These are phyloP conservation scores for Prunella vulgaris DNA, from an alignment of 257 asterid species.

Conservation along the genomic window DNA sequence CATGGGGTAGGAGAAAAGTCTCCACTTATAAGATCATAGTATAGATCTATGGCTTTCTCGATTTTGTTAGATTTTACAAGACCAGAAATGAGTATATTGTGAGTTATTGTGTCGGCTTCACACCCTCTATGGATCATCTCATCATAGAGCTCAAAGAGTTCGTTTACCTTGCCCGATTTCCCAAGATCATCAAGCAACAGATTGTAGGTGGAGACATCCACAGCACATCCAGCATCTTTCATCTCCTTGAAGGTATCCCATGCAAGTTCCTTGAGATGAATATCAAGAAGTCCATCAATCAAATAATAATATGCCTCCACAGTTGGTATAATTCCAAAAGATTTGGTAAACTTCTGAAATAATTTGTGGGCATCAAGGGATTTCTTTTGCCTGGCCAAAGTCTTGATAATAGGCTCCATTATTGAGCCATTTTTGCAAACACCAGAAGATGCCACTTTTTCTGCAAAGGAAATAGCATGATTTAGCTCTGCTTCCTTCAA, in stretches of 20 bases:
- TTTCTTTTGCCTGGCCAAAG: slow-evolving; percentile 68
- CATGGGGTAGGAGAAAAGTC: slow-evolving; percentile 91
- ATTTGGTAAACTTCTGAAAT: slow-evolving; percentile 47
- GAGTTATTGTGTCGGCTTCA: slow-evolving; percentile 61
- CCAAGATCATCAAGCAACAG: slow-evolving; percentile 82
- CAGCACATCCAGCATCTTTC: slow-evolving; percentile 58
- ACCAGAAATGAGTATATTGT: slow-evolving; percentile 78
- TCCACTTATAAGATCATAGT: slow-evolving; percentile 67
- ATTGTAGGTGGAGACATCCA: slow-evolving; percentile 69
- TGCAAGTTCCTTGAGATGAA: slow-evolving; percentile 55
- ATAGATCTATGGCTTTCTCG: slow-evolving; percentile 66
- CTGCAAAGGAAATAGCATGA: slow-evolving; percentile 55
- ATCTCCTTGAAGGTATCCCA: slow-evolving; percentile 64
- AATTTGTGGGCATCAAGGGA: slow-evolving; percentile 58
- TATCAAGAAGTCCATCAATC: slow-evolving; percentile 71
- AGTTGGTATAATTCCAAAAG: slow-evolving; percentile 46
- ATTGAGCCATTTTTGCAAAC: slow-evolving; percentile 67
- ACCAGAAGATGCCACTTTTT: slow-evolving; percentile 44
- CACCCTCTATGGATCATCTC: slow-evolving; percentile 76
- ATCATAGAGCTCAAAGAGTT: slow-evolving; percentile 58
- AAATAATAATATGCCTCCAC: slow-evolving; percentile 52
- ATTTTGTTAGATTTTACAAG: slow-evolving; percentile 67
- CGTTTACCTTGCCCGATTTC: slow-evolving; percentile 60
- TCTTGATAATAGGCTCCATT: slow-evolving; percentile 55
- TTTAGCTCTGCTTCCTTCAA: slow-evolving; percentile 57